Base-by-base conservation (phyloP, 495 filamentous ascomycete species). In the Hypoxylon crocopeplum region DNA sequence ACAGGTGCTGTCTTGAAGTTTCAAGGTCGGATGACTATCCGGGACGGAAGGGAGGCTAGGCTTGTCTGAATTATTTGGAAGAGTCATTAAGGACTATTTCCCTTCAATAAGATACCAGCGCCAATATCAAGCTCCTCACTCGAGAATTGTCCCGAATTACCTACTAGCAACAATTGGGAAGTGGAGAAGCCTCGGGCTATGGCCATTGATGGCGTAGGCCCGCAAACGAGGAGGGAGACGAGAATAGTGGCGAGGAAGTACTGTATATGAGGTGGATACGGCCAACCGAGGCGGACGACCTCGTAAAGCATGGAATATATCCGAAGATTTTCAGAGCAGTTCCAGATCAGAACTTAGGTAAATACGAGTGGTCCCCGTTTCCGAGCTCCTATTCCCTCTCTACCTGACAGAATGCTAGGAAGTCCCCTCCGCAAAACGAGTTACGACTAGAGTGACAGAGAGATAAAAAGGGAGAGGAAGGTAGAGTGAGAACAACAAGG, bases 71-170 rank as follows among this genome's bases (percentile, higher is more conserved):
- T 66, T 56, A 55, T 55, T 57, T 68, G 54, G 60, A 42, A 52
- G 45, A 65, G 68, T 70, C 68, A 70, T 70, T 60, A 67, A 68
- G 64, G 46, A 50, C 34, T 64, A 56, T 64, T 62, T 56, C 49
- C 44, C 20, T 20, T 59, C 20, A 11, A 42, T 19, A 33, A 22
- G 22, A 42, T 40, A 19, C 59, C 54, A 44, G 44, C 62, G 27
- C 47, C 51, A 53, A 60, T 37, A 46, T 53, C 51, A 59, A 64
- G 38, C 57, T 70, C 45, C 56, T 46, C 54, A 66, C 44, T 51
- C 61, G 39, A 57, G 54, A 55, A 59, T 54, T 42, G 21, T 17
- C 48, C 49, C 60, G 54, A 59, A 59, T 45, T 58, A 59, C 60
- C 60, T 64, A 58, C 55, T 64, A 64, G 44, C 60, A 52, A 50